Percentiles rank a stretch among this genome's conserved stretches.
Conservation (phyloP, 176 grass and related monocot species). For the Cenchrus fungigraminus region DNA sequence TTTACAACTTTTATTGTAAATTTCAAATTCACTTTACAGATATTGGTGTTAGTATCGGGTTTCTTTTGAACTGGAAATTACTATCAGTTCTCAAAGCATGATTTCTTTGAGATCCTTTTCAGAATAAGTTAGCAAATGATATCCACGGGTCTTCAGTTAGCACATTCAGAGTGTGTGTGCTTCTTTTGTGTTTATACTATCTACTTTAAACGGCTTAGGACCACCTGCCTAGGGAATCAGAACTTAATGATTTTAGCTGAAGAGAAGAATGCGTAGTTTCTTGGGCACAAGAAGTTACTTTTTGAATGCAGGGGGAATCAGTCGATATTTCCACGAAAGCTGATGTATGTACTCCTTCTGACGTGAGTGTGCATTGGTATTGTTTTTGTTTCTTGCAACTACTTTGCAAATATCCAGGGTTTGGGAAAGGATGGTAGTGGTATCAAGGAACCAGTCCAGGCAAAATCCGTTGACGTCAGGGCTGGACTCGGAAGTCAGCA, state of each 20-base stretch:
- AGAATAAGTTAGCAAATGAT: not conserved
- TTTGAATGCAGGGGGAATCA: slow-evolving; percentile 19
- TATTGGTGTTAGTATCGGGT: not conserved
- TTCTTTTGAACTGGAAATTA: not conserved
- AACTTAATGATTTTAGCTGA: not conserved
- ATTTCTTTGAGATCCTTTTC: not conserved
- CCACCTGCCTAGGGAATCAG: not conserved
- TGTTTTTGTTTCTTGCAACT: slow-evolving; percentile 52
- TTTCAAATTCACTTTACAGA: not conserved
- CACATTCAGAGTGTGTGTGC: not conserved
- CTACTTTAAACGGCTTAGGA: slow-evolving; percentile 15
- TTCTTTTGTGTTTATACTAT: not conserved
- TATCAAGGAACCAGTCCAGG: slow-evolving; percentile 95
- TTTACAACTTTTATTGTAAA: not conserved
- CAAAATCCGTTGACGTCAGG: slow-evolving; percentile 74
- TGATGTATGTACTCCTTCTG: slow-evolving; percentile 29
- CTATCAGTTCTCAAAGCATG: not conserved
- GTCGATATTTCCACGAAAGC: slow-evolving; percentile 5
- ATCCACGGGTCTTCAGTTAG: not conserved
- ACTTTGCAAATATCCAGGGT: slow-evolving; percentile 68
- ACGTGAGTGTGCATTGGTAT: slow-evolving; percentile 44
- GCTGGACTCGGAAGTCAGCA: slow-evolving; percentile 85
- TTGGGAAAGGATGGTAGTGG: slow-evolving; percentile 92
- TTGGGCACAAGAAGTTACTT: not conserved
- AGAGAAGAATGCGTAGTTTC: slow-evolving; percentile 3